Evolutionary conservation across 768 basidiomycete genomes (phyloP), one percentile per base, ranked within the genome.

Genomic region (Phlebiopsis gigantea): DNA sequence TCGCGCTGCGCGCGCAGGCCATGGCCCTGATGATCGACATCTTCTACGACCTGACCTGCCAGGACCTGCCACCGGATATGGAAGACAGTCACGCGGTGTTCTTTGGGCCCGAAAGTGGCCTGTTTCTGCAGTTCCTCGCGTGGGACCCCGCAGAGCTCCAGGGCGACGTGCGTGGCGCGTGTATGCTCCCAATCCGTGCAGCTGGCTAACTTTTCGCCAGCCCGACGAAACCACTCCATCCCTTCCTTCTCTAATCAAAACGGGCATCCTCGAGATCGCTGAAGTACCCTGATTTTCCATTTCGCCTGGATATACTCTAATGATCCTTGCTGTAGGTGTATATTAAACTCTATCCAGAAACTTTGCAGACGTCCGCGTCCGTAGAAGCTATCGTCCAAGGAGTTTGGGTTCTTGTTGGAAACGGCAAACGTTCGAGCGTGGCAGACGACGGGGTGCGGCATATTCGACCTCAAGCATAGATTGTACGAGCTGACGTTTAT

Each of bases 21-120:
- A 85, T 91, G 79, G 80, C 86, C 19, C 76, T 93, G 6, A 77
- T 97, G 15, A 77, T 89, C 17, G 90, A 95, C 31, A 82, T 98
- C 24, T 98, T 88, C 75, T 88, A 94, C 65, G 97, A 98, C 70
- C 82, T 99, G 61, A 93, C 89, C 1, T 90, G 90, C 62, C 96
- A 98, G 61, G 97, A 99, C 72, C 77, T 98, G 17, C 97, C 95
- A 4, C 93, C 93, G 14, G 88, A 85, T 61, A 86, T 99, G 63
- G 97, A 99, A 68, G 97, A 98, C 65, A 76, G 84, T 25, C 84
- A 94, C 57, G 75, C 79, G 19, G 81, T 88, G 58, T 97, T 96
- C 69, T 97, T 98, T 70, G 85, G 78, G 3, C 75, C 84, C 1
- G 73, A 73, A 0, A 73, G 70, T 2, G 90, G 90, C 1, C 85